phyloP scores from a whole-genome alignment of 257 asterid species.

The Solanum appendiculatum region DNA sequence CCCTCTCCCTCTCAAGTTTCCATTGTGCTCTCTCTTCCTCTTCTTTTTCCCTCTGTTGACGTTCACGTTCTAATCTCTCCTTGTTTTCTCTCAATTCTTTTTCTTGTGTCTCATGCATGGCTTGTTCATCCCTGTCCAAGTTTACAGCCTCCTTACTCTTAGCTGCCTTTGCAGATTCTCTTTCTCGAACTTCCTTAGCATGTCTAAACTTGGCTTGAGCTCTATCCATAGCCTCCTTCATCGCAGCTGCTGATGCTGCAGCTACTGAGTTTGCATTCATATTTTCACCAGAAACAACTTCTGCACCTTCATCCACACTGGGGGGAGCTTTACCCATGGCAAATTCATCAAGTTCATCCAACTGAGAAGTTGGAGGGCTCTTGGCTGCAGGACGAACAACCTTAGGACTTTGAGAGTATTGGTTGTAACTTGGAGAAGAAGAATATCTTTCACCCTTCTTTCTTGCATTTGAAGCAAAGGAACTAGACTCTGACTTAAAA shows the following conservation, averaged over 20 bases:
- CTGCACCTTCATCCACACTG: constrained; percentile 36
- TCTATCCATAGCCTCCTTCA: constrained; percentile 99
- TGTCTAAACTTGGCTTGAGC: constrained; percentile 96
- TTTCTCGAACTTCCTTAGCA: constrained; percentile 95
- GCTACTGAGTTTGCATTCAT: constrained; percentile 69
- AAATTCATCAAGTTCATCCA: constrained; percentile 91
- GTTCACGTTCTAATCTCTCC: constrained; percentile 65
- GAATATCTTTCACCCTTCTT: constrained; percentile 48
- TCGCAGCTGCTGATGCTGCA: constrained; percentile 94
- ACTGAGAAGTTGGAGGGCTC: constrained; percentile 56
- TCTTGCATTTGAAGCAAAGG: constrained; percentile 45
- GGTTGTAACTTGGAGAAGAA: constrained; percentile 42
- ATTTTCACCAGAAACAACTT: constrained; percentile 41
- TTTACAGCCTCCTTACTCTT: constrained; percentile 54
- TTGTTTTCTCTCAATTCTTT: constrained; percentile 61
- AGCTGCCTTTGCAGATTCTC: constrained; percentile 77
- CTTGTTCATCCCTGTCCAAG: constrained; percentile 48
- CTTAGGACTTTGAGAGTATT: constrained; percentile 49
- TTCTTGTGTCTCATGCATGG: constrained; percentile 35
- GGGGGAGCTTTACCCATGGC: constrained; percentile 50
- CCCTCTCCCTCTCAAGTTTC: constrained; percentile 72
- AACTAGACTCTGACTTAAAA: constrained; percentile 37
- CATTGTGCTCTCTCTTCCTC: constrained; percentile 82
- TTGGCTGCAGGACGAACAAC: constrained; percentile 35
- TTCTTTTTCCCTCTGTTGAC: constrained; percentile 51